Evolutionary conservation across 345 rosid species (phyloP).

Genomic region (Gossypium longicalyx): DNA sequence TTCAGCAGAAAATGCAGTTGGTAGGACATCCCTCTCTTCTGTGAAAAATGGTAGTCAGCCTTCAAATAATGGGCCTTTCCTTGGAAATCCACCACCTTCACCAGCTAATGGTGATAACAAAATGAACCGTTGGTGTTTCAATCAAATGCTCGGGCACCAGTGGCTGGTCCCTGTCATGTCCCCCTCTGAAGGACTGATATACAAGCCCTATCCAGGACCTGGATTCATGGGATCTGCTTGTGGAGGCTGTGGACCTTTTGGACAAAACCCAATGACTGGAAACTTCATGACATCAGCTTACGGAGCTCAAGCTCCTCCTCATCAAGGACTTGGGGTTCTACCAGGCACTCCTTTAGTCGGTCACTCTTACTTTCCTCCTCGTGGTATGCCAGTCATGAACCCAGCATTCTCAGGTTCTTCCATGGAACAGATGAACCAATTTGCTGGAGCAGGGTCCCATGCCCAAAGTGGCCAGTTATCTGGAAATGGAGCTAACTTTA

Average conservation of each 20-base stretch:
- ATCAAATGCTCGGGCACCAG: constrained; percentile 48
- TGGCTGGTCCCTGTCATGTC: constrained; percentile 92
- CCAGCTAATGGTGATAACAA: constrained; percentile 24
- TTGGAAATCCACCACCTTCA: constrained; percentile 26
- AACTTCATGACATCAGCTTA: constrained; percentile 39
- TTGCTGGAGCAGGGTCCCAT: constrained; percentile 27
- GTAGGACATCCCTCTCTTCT: constrained; percentile 31
- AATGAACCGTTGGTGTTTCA: constrained; percentile 41
- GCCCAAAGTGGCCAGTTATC: constrained; percentile 30
- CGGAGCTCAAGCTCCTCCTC: constrained; percentile 38
- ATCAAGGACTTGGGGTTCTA: constrained; percentile 39
- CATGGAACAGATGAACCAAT: constrained; percentile 45
- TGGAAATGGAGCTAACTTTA: constrained; percentile 35
- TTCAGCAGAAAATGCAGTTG: constrained; percentile 59
- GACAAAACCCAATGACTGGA: constrained; percentile 40
- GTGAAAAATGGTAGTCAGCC: constrained; percentile 34
- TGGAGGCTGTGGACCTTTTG: constrained; percentile 51
- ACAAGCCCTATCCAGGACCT: constrained; percentile 68
- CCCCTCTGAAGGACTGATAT: constrained; percentile 83
- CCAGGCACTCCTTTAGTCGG: constrained; percentile 45
- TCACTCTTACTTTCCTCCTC: constrained; percentile 64
- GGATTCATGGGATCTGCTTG: constrained; percentile 43
- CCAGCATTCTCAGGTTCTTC: constrained; percentile 36
- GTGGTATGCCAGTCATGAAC: constrained; percentile 51
- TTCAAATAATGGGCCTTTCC: constrained; percentile 34